Evolutionary conservation across 2,329 filamentous ascomycete species (phyloP).

Genomic region (Thielaviopsis euricoi): DNA sequence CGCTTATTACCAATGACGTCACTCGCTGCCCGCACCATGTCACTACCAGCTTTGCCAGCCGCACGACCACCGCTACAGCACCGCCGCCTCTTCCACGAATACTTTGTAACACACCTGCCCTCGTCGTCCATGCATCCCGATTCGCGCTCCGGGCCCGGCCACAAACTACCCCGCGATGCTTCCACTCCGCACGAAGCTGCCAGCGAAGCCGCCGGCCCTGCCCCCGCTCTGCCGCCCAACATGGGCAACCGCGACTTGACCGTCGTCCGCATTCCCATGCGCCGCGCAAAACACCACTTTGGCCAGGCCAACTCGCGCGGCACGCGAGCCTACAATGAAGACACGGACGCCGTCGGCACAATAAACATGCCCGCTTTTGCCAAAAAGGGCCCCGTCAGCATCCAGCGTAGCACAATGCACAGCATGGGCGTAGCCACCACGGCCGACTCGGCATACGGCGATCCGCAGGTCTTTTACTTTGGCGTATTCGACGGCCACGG

Average conservation of each 20-base stretch:
- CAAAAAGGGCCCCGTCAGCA: constrained; percentile 56
- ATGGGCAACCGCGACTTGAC: constrained; percentile 61
- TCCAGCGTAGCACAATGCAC: constrained; percentile 21
- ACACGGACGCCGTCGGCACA: constrained; percentile 84
- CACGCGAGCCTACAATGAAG: constrained; percentile 78
- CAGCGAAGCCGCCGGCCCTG: constrained; percentile 33
- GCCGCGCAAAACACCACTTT: constrained; percentile 91
- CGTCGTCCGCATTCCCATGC: constrained; percentile 84
- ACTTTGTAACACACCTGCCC: constrained; percentile 91
- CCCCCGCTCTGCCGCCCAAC: constrained; percentile 41
- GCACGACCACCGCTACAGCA: background rate
- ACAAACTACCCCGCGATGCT: constrained; percentile 73
- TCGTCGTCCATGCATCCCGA: constrained; percentile 88
- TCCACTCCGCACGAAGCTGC: constrained; percentile 54
- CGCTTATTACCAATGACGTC: constrained; percentile 6
- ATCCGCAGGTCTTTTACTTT: constrained; percentile 96
- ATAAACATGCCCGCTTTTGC: constrained; percentile 89
- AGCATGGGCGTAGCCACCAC: constrained; percentile 43
- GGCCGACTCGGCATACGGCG: constrained; percentile 64
- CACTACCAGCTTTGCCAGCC: background rate
- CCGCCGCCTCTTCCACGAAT: constrained; percentile 64
- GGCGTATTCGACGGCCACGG: constrained; percentile 93
- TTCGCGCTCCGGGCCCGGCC: constrained; percentile 53
- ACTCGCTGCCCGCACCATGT: background rate
- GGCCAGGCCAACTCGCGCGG: constrained; percentile 66